phyloP scores from a whole-genome alignment of 1,284 basidiomycete species.

The Schizopora paradoxa region DNA sequence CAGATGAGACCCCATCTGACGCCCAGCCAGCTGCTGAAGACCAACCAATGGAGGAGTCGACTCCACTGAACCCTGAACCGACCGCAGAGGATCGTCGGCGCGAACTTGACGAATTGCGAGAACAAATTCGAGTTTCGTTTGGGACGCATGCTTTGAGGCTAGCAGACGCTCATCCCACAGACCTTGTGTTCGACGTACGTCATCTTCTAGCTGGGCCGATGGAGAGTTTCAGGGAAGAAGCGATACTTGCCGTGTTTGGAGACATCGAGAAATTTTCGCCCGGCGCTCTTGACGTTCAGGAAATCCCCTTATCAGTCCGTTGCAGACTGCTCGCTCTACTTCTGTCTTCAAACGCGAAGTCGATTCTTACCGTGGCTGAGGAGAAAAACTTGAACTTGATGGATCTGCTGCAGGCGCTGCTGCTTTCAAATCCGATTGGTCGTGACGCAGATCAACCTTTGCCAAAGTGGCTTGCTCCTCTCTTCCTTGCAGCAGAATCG shows the following conservation, averaged over 20 bases:
- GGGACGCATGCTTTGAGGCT: slow-evolving; percentile 68
- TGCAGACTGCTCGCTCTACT: slow-evolving; percentile 85
- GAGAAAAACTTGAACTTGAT: slow-evolving; percentile 52
- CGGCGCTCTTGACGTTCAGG: slow-evolving; percentile 57
- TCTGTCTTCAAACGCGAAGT: slow-evolving; percentile 62
- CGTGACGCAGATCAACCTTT: slow-evolving; percentile 47
- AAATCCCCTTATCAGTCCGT: slow-evolving; percentile 74
- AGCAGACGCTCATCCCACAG: slow-evolving; percentile 81
- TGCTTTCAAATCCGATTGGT: slow-evolving; percentile 51
- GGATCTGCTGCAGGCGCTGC: slow-evolving; percentile 58
- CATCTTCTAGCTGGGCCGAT: slow-evolving; percentile 67
- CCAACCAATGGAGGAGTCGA: slow-evolving; percentile 12
- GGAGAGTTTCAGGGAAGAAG: slow-evolving; percentile 54
- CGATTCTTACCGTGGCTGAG: slow-evolving; percentile 43
- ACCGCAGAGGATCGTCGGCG: slow-evolving; percentile 55
- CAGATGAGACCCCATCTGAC: slow-evolving; percentile 19
- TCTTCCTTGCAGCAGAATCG: slow-evolving; percentile 78
- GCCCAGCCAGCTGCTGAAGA: slow-evolving; percentile 18
- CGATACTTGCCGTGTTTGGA: slow-evolving; percentile 61
- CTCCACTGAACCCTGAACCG: slow-evolving; percentile 35
- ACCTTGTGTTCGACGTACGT: slow-evolving; percentile 89
- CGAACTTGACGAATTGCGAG: slow-evolving; percentile 60
- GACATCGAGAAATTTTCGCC: slow-evolving; percentile 69
- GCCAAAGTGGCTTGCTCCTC: slow-evolving; percentile 82
- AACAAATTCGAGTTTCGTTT: slow-evolving; percentile 64